These are phyloP conservation scores for Phaeosphaeria sp. DNA, from an alignment of 2,329 filamentous ascomycete genomes.

Conservation along the genomic window DNA sequence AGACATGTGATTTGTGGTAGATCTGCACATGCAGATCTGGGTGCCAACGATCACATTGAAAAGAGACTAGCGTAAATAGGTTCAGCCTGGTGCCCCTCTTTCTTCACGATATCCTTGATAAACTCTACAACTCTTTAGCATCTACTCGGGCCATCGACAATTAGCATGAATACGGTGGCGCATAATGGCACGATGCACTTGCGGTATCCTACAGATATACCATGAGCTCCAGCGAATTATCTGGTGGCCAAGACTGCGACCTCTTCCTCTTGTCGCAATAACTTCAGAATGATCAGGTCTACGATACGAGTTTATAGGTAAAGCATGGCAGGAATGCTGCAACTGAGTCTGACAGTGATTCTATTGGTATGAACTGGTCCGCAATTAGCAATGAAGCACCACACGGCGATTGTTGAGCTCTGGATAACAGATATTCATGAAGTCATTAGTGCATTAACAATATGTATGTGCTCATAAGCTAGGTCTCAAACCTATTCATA, in stretches of 20 bases:
- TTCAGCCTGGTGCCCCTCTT: not conserved
- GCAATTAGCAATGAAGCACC: not conserved
- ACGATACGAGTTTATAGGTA: not conserved
- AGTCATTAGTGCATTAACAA: constrained; percentile 11
- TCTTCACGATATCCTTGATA: not conserved
- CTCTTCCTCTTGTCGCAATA: constrained; percentile 10
- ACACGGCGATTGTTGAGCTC: not conserved
- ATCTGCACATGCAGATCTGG: not conserved
- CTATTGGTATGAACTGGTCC: not conserved
- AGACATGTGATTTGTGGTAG: too few relatives aligned
- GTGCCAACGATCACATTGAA: not conserved
- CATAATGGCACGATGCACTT: too few relatives aligned
- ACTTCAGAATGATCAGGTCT: constrained; percentile 34
- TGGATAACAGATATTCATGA: constrained; percentile 10
- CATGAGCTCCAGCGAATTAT: constrained; percentile 16
- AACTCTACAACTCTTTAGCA: not conserved
- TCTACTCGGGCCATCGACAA: not conserved
- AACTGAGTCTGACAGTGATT: not conserved
- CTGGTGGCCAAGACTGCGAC: constrained; percentile 15
- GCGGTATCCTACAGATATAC: not conserved
- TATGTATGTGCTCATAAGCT: constrained; percentile 2
- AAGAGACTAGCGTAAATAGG: not conserved
- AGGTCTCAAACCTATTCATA: constrained; percentile 5
- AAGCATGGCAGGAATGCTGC: not conserved
- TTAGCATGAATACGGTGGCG: too few relatives aligned